phyloP scores from a whole-genome alignment of 257 asterid genomes.

The Solanum appendiculatum region DNA sequence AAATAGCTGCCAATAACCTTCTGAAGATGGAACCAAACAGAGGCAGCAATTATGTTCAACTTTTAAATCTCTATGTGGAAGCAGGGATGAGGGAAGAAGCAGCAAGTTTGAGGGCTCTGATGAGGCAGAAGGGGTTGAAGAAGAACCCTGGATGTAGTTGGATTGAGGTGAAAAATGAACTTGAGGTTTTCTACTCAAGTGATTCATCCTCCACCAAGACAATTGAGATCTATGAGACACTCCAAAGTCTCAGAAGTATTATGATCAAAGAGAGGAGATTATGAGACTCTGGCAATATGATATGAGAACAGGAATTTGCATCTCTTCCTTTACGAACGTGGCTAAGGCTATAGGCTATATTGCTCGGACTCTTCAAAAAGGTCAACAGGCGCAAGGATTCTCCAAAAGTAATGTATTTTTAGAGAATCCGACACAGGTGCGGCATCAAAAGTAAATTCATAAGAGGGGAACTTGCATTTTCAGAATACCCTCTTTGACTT shows the following conservation, averaged over 20 bases:
- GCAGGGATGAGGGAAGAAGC: slow-evolving; percentile 66
- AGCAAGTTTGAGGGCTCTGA: slow-evolving; percentile 47
- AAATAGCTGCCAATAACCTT: slow-evolving; percentile 57
- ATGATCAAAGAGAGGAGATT: slow-evolving; percentile 28
- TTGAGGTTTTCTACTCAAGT: slow-evolving; percentile 63
- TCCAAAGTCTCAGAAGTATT: slow-evolving; percentile 25
- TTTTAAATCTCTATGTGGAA: slow-evolving; percentile 59
- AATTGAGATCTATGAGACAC: slow-evolving; percentile 34
- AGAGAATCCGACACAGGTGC: background rate
- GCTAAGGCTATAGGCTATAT: background rate
- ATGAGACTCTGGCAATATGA: slow-evolving; percentile 16
- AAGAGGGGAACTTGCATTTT: background rate
- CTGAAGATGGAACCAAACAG: slow-evolving; percentile 40
- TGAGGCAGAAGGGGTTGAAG: slow-evolving; percentile 56
- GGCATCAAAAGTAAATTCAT: no score
- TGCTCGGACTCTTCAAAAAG: background rate
- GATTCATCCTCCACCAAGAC: slow-evolving; percentile 44
- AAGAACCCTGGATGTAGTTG: slow-evolving; percentile 89
- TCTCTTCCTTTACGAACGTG: background rate
- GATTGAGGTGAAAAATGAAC: slow-evolving; percentile 58
- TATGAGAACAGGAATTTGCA: background rate
- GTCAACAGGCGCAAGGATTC: background rate
- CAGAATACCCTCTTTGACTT: background rate
- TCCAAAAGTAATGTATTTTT: background rate
- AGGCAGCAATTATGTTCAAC: slow-evolving; percentile 55